These are phyloP conservation scores for Podaxis sp. DNA, from an alignment of 768 basidiomycete genomes.

Conservation along the genomic window DNA sequence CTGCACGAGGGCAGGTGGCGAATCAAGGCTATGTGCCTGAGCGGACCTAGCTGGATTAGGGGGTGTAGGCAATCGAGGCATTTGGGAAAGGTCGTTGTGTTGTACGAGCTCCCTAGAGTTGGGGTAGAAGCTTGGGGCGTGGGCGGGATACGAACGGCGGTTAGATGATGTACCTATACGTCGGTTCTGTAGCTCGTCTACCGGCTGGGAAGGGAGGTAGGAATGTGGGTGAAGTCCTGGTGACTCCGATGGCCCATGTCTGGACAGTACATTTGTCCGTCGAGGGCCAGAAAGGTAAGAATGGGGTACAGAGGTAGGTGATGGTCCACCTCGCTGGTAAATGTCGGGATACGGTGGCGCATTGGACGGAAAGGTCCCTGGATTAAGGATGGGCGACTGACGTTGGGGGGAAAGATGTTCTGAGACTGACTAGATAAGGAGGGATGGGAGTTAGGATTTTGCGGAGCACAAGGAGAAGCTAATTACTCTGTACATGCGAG, in stretches of 20 bases:
- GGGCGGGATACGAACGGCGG: not conserved
- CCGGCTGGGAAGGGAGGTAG: constrained; percentile 8
- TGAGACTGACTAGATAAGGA: not conserved
- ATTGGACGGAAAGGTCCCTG: not conserved
- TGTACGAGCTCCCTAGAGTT: not conserved
- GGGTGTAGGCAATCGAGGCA: constrained; percentile 1
- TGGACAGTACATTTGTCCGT: not conserved
- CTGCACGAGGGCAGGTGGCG: constrained; percentile 19
- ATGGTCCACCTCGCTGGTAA: not conserved
- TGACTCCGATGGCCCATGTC: not conserved
- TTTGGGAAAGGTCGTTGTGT: not conserved
- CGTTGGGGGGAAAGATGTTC: not conserved
- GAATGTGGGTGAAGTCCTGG: constrained; percentile 4
- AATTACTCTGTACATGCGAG: constrained; percentile 1
- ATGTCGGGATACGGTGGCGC: not conserved
- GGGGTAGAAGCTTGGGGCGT: not conserved
- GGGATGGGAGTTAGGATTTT: not conserved
- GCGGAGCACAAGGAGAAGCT: not conserved
- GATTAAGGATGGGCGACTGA: not conserved
- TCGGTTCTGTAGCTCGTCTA: not conserved
- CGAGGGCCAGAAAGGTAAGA: not conserved
- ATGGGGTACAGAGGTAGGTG: not conserved
- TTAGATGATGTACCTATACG: not conserved
- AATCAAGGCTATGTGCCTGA: constrained; percentile 13
- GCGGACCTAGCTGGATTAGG: constrained; percentile 5